phyloP scores from a whole-genome alignment of 2,329 filamentous ascomycete genomes.

The Talaromyces albobiverticillius region DNA sequence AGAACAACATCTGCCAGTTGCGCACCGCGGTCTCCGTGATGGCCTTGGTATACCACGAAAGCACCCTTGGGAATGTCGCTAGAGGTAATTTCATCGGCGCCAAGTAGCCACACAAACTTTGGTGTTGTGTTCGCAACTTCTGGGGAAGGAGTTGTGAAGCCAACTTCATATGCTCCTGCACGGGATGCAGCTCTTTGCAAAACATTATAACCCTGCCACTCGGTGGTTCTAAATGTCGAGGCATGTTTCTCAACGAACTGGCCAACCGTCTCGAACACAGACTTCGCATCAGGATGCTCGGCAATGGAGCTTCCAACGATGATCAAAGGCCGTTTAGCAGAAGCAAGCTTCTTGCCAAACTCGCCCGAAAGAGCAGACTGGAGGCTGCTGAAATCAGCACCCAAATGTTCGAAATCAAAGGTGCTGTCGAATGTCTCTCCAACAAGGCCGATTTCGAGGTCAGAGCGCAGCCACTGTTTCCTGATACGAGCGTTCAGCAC shows the following conservation, averaged over 20 bases:
- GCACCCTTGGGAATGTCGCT: slow-evolving; percentile 90
- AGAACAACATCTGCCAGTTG: slow-evolving; percentile 92
- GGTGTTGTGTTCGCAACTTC: slow-evolving; percentile 79
- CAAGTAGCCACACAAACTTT: slow-evolving; percentile 96
- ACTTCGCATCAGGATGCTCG: slow-evolving; percentile 87
- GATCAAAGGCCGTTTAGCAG: slow-evolving; percentile 92
- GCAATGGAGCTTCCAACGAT: slow-evolving; percentile 89
- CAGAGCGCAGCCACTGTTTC: slow-evolving; percentile 95
- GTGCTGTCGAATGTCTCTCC: slow-evolving; percentile 91
- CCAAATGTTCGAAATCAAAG: slow-evolving; percentile 92
- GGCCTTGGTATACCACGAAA: slow-evolving; percentile 96
- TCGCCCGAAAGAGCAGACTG: slow-evolving; percentile 81
- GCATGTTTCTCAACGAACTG: slow-evolving; percentile 91
- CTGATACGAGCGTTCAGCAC: slow-evolving; percentile 94
- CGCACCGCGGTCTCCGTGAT: slow-evolving; percentile 92
- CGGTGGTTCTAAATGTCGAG: slow-evolving; percentile 77
- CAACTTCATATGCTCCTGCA: slow-evolving; percentile 90
- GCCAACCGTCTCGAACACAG: slow-evolving; percentile 88
- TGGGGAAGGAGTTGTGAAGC: slow-evolving; percentile 82
- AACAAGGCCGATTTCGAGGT: slow-evolving; percentile 87
- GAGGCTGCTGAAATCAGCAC: slow-evolving; percentile 71
- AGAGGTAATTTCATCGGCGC: slow-evolving; percentile 84
- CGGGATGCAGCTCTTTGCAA: slow-evolving; percentile 91
- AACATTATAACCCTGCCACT: slow-evolving; percentile 98
- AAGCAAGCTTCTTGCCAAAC: slow-evolving; percentile 88